These are phyloP conservation scores for Acer yangbiense DNA, from an alignment of 345 rosid species.

Conservation along the genomic window DNA sequence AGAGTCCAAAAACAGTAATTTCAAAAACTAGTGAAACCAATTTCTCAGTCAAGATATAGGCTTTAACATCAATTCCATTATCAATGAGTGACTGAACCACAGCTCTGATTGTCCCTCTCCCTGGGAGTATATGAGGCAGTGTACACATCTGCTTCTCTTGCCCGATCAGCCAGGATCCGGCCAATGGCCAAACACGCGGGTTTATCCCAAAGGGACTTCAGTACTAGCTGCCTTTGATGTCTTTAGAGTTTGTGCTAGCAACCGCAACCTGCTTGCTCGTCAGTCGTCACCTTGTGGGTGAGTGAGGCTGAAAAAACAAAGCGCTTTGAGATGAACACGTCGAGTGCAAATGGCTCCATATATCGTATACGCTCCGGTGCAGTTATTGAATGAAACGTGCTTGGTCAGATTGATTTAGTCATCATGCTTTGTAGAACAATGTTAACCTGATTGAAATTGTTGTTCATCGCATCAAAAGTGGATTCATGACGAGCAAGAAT, in stretches of 20 bases:
- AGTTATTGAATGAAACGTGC: conserved; percentile 81
- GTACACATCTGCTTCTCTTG: conserved; percentile 86
- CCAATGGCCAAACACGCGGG: conserved; percentile 91
- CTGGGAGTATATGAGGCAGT: conserved; percentile 82
- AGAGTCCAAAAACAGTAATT: neutral
- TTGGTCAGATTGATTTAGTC: conserved; percentile 47
- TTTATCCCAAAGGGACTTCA: conserved; percentile 76
- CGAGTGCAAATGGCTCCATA: conserved; percentile 92
- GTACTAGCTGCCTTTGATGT: conserved; percentile 84
- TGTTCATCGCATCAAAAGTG: too few species aligned
- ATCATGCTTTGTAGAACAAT: too few species aligned
- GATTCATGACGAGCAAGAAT: too few species aligned
- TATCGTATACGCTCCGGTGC: conserved; percentile 78
- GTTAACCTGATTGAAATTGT: too few species aligned
- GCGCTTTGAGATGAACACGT: conserved; percentile 85
- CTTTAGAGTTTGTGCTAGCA: conserved; percentile 94
- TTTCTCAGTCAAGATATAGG: conserved; percentile 11
- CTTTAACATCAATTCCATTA: conserved; percentile 49
- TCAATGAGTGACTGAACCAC: conserved; percentile 81
- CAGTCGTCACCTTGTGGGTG: conserved; percentile 82
- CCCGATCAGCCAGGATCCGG: conserved; percentile 74
- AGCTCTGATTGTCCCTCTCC: conserved; percentile 89
- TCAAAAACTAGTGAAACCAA: neutral
- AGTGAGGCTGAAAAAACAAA: conserved; percentile 87
- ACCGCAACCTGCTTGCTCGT: conserved; percentile 88